phyloP scores from a whole-genome alignment of 2,329 filamentous ascomycete genomes.

The Trichoderma sp. region DNA sequence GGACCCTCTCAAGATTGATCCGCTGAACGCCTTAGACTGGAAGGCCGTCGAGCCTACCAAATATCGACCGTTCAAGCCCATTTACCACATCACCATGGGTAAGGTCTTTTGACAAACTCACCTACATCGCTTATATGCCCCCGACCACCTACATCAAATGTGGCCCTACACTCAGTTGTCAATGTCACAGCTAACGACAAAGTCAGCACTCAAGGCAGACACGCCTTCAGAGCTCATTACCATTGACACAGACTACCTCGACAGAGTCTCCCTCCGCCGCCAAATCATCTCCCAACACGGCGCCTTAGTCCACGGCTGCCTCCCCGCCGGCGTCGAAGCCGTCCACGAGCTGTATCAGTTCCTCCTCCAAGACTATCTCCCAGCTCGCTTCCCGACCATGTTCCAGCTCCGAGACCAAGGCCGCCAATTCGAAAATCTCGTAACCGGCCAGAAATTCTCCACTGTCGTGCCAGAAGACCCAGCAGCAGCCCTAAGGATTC shows the following conservation, averaged over 20 bases:
- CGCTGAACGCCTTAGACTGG: constrained; percentile 46
- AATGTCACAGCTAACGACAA: background rate
- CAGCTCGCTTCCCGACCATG: constrained; percentile 52
- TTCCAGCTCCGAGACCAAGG: constrained; percentile 46
- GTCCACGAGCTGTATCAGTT: constrained; percentile 55
- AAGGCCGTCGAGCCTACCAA: constrained; percentile 43
- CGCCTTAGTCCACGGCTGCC: constrained; percentile 48
- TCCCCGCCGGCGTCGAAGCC: constrained; percentile 45
- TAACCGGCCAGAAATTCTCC: constrained; percentile 42
- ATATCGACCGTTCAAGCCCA: constrained; percentile 55
- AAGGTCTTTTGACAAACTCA: constrained; percentile 10
- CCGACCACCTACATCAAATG: background rate
- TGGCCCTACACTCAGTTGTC: background rate
- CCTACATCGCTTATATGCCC: background rate
- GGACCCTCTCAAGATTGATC: constrained; percentile 30
- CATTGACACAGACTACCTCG: constrained; percentile 56
- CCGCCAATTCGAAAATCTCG: constrained; percentile 45
- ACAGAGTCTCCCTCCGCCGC: constrained; percentile 48
- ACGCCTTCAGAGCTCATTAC: constrained; percentile 55
- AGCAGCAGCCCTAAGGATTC: constrained; percentile 43
- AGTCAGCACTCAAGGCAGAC: constrained; percentile 45
- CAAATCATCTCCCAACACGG: constrained; percentile 46
- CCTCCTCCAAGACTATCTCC: constrained; percentile 53
- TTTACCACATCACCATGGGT: constrained; percentile 61
- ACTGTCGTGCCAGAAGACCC: constrained; percentile 38